Conservation (phyloP, 2,329 filamentous ascomycete species). For the Cercospora sp. region DNA sequence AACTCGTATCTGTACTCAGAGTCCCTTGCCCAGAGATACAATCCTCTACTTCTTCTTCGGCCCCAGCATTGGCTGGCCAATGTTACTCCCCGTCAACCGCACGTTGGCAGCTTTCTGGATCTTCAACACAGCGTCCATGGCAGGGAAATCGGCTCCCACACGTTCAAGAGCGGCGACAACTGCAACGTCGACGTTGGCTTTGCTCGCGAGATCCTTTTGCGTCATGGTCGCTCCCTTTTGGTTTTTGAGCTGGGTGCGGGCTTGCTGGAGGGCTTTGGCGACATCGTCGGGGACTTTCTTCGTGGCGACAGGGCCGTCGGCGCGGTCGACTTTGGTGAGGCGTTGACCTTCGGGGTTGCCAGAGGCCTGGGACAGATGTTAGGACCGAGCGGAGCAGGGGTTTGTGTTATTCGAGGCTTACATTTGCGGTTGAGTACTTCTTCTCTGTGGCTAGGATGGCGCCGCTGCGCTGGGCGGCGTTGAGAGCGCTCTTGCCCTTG, state of each 20-base stretch:
- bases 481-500: slow-evolving; percentile 78
- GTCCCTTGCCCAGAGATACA: too few relatives aligned
- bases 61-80: slow-evolving; percentile 78
- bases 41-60: slow-evolving; percentile 64
- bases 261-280: slow-evolving; percentile 76
- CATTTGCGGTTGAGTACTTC: slow-evolving; percentile 80
- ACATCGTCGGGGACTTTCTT: slow-evolving; percentile 83
- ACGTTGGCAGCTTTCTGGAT: slow-evolving; percentile 62
- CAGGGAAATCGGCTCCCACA: slow-evolving; percentile 73
- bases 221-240: slow-evolving; percentile 74
- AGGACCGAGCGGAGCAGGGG: neutral
- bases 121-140: slow-evolving; percentile 84
- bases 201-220: slow-evolving; percentile 81
- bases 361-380: slow-evolving; percentile 38
- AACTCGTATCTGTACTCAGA: neutral
- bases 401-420: slow-evolving; percentile 51
- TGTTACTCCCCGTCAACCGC: slow-evolving; percentile 46
- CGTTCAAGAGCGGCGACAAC: slow-evolving; percentile 85
- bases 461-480: slow-evolving; percentile 83
- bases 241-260: slow-evolving; percentile 78
- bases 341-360: slow-evolving; percentile 75
- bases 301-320: slow-evolving; percentile 95
- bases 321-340: slow-evolving; percentile 95
- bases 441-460: slow-evolving; percentile 82
- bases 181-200: slow-evolving; percentile 81